These are phyloP conservation scores for Penicillium brevicompactum DNA, from an alignment of 2,329 filamentous ascomycete species.

Conservation along the genomic window DNA sequence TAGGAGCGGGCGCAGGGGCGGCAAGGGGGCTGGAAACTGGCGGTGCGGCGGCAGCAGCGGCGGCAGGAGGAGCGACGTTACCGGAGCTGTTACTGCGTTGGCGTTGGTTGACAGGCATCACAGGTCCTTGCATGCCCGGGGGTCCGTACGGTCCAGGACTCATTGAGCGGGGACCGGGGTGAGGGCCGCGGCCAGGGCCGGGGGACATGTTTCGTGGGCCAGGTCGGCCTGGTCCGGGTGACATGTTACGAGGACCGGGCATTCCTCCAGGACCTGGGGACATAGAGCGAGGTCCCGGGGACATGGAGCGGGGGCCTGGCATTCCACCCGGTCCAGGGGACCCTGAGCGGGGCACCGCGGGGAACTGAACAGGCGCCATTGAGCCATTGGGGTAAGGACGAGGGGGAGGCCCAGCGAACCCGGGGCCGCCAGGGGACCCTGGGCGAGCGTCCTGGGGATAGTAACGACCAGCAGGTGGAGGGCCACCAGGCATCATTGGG, in stretches of 20 bases:
- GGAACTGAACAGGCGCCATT: constrained; percentile 39
- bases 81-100: constrained; percentile 49
- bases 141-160: constrained; percentile 48
- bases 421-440: constrained; percentile 47
- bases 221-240: constrained; percentile 28
- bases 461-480: constrained; percentile 35
- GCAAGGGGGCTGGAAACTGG: constrained; percentile 33
- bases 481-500: constrained; percentile 27
- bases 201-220: constrained; percentile 36
- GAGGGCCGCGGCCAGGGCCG: constrained; percentile 16
- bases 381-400: constrained; percentile 30
- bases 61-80: constrained; percentile 28
- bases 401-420: constrained; percentile 31
- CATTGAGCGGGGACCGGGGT: constrained; percentile 38
- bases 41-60: constrained; percentile 19
- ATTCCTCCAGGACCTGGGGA: constrained; percentile 38
- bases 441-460: constrained; percentile 42
- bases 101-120: constrained; percentile 41
- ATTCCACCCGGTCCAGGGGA: constrained; percentile 34
- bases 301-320: constrained; percentile 34
- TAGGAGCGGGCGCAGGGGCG: constrained; percentile 33
- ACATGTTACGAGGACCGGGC: constrained; percentile 36
- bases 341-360: constrained; percentile 38
- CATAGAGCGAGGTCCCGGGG: constrained; percentile 40
- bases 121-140: constrained; percentile 44